Evolutionary conservation across 805 yeast genomes (phyloP).

Genomic region (Wickerhamia fluorescens): DNA sequence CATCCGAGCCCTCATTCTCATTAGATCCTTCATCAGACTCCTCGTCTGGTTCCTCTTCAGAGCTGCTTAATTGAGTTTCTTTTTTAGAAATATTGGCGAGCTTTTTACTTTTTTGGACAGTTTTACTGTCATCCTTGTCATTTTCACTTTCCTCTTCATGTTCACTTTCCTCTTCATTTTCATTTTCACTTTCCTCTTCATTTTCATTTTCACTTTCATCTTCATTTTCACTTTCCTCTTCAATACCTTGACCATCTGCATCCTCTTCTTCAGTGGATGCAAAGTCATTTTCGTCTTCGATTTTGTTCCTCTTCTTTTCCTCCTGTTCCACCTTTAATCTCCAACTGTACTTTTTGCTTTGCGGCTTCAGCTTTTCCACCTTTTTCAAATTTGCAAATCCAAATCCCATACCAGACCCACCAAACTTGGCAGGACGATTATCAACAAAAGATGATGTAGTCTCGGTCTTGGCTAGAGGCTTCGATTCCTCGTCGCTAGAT

Average conservation of each 20-base stretch:
- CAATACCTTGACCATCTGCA: conserved; percentile 13
- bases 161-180: conserved; percentile 13
- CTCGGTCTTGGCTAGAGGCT: conserved; percentile 12
- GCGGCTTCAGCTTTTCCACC: conserved; percentile 23
- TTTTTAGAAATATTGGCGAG: conserved; percentile 4
- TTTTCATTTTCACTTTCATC: conserved; percentile 18
- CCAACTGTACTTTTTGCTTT: conserved; percentile 66
- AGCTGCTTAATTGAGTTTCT: conserved; percentile 3
- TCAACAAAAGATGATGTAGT: conserved; percentile 50
- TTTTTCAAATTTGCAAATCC: conserved; percentile 54
- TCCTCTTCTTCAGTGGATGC: conserved; percentile 29
- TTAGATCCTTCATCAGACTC: conserved; percentile 16
- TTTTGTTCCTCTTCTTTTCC: conserved; percentile 29
- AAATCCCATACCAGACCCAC: conserved; percentile 63
- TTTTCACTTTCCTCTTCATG: conserved; percentile 4
- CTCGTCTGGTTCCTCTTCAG: conserved; percentile 6
- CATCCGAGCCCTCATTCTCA: conserved; percentile 23
- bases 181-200: conserved; percentile 11
- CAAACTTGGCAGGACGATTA: conserved; percentile 54
- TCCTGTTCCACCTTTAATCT: conserved; percentile 33
- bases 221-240: conserved; percentile 8
- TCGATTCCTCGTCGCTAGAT: conserved; percentile 10
- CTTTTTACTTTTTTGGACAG: conserved; percentile 8
- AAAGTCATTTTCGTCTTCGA: conserved; percentile 62
- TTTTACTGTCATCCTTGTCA: conserved; percentile 8